Evolutionary conservation across 768 basidiomycete species (phyloP).

Genomic region (Tephrocybe sp.): DNA sequence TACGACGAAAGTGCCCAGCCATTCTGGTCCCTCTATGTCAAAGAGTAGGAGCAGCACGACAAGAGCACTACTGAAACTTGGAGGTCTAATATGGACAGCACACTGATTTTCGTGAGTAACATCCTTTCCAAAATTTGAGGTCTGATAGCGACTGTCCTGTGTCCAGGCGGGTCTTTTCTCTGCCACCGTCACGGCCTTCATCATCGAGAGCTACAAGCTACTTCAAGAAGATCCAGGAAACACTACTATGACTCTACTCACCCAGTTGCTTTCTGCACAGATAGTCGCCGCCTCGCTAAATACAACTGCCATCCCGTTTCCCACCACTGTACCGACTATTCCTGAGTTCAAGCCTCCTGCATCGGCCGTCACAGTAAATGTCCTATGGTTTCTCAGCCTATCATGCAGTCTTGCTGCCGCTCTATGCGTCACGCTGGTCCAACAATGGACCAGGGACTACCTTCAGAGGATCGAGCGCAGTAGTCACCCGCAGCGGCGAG

Average conservation of each 20-base stretch:
- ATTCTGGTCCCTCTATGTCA: too few species aligned
- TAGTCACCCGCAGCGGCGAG: background rate
- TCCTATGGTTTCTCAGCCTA: slow-evolving; percentile 31
- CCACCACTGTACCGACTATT: background rate
- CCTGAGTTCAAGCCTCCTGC: slow-evolving; percentile 13
- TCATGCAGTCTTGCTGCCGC: slow-evolving; percentile 23
- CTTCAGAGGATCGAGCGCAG: background rate
- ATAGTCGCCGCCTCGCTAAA: slow-evolving; percentile 1
- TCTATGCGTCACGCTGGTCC: slow-evolving; percentile 23
- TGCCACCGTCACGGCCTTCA: slow-evolving; percentile 36
- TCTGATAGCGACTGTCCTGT: too few species aligned
- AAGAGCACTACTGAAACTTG: too few species aligned
- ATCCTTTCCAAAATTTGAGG: too few species aligned
- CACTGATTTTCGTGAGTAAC: too few species aligned
- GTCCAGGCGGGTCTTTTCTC: too few species aligned
- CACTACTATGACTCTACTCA: slow-evolving; percentile 25
- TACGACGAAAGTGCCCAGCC: too few species aligned
- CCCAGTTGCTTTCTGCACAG: slow-evolving; percentile 14
- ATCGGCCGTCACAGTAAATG: slow-evolving; percentile 23
- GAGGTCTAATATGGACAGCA: too few species aligned
- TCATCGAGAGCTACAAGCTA: slow-evolving; percentile 31
- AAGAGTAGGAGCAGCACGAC: too few species aligned
- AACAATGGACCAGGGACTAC: slow-evolving; percentile 5
- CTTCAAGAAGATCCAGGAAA: slow-evolving; percentile 29
- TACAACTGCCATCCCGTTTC: background rate